Percentiles rank a stretch among this genome's conserved stretches.
Evolutionary conservation across 202 grass and related monocot genomes (phyloP).

Genomic region (Alloteropsis angusta): DNA sequence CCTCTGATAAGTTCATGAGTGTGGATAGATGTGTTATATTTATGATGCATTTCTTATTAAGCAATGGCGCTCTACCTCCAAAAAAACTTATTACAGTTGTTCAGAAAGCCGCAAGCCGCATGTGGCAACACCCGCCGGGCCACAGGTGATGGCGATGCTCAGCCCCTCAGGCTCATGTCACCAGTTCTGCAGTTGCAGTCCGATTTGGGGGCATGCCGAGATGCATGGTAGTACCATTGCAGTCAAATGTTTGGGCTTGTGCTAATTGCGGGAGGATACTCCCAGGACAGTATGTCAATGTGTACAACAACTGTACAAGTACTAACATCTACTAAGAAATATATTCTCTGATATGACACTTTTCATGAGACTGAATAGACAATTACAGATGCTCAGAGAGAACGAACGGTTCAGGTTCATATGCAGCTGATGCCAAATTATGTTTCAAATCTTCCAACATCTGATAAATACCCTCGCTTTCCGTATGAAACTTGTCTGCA

Average conservation of each 20-base stretch:
- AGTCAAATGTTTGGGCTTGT: constrained; percentile 14
- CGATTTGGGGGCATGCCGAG: constrained; percentile 22
- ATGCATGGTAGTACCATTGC: constrained; percentile 33
- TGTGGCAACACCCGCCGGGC: no score
- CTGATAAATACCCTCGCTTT: constrained; percentile 33
- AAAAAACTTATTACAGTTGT: no score
- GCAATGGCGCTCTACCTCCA: not conserved
- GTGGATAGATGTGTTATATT: not conserved
- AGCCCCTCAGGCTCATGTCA: no score
- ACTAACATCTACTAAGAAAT: not conserved
- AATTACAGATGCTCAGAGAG: constrained; percentile 1
- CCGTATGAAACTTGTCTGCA: constrained; percentile 32
- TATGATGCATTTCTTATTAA: not conserved
- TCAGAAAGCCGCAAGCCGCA: no score
- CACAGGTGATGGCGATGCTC: no score
- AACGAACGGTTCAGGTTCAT: constrained; percentile 18
- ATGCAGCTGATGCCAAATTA: constrained; percentile 24
- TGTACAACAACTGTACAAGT: not conserved
- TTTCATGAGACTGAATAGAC: not conserved
- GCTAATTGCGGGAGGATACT: not conserved
- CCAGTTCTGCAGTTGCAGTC: no score
- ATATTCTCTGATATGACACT: not conserved
- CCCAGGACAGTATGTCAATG: not conserved
- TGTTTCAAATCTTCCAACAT: constrained; percentile 31
- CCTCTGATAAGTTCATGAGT: not conserved